Evolutionary conservation across 2,329 filamentous ascomycete species (phyloP).

Genomic region (Neoascochyta sp.): DNA sequence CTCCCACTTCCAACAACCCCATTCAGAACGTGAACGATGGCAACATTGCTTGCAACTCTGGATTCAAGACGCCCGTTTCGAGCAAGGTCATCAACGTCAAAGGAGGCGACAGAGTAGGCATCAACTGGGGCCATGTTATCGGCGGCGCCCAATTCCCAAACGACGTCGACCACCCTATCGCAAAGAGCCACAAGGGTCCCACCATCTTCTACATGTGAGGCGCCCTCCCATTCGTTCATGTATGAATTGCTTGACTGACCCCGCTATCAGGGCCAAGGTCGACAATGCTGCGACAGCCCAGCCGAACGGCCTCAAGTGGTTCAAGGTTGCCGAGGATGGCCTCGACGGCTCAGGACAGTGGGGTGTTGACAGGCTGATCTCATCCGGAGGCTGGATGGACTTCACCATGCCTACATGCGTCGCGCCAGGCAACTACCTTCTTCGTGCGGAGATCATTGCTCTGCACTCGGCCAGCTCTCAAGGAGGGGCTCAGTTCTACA

Average conservation of each 20-base stretch:
- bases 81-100: conserved; percentile 48
- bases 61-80: conserved; percentile 31
- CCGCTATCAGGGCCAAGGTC: conserved; percentile 33
- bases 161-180: conserved; percentile 48
- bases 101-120: conserved; percentile 51
- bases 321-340: conserved; percentile 43
- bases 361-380: conserved; percentile 51
- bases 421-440: conserved; percentile 40
- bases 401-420: conserved; percentile 38
- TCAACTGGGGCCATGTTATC: conserved; percentile 54
- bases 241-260: conserved; percentile 3
- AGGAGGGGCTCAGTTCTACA: conserved; percentile 45
- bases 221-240: background rate
- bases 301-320: conserved; percentile 42
- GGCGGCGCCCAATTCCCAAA: conserved; percentile 51
- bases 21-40: conserved; percentile 48
- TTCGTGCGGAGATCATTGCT: conserved; percentile 46
- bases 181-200: conserved; percentile 47
- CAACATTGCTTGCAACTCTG: conserved; percentile 49
- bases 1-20: conserved; percentile 50
- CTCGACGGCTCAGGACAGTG: conserved; percentile 42
- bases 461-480: conserved; percentile 35
- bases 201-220: conserved; percentile 38
- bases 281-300: conserved; percentile 38
- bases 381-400: conserved; percentile 45